Base-by-base conservation (phyloP, 2,329 filamentous ascomycete species). In the Bipolaris victoriae region DNA sequence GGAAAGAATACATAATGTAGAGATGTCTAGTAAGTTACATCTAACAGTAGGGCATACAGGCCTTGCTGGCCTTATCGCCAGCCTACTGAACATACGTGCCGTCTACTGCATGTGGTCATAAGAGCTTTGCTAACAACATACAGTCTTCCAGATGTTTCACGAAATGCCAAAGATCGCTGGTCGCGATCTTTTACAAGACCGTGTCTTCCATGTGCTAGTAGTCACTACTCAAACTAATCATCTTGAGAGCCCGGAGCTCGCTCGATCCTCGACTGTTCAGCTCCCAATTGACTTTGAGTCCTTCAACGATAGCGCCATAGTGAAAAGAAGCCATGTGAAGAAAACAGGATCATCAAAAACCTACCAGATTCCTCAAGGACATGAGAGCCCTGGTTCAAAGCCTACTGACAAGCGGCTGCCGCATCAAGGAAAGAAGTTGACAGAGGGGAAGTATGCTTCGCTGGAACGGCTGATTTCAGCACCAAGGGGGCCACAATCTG, bases 131-230 rank as follows among this genome's bases (percentile, higher is more conserved):
- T 67, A 15, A 68, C 40, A 16, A 5, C 20, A 24, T 1, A 67
- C 70, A 64, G 77, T 90, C 20, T 82, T 84, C 60, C 87, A 91
- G 77, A 89, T 90, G 81, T 82, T 83, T 53, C 89, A 92, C 72
- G 79, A 80, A 44, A 80, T 92, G 33, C 83, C 65, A 4, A 59
- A 55, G 33, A 36, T 58, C 2, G 47, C 49, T 31, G 59, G 63
- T 3, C 83, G 59, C 4, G 47, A 80, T 3, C 80, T 85, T n/a
- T 78, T 91, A 7, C 81, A 82, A 56, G 83, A 87, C 61, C 85
- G 90, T 48, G 83, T 85, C 2, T 92, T 92, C 64, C 82, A 87
- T 15, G 85, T 88, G 2, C 72, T 92, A 48, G 85, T 90, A 69
- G 77, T 89, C 53, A 85, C 86, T 10, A 57, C 57, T 7, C 66